Percentiles rank a stretch among this genome's conserved stretches.
phyloP scores from a whole-genome alignment of 441 rosid species.

The Theobroma grandiflorum region DNA sequence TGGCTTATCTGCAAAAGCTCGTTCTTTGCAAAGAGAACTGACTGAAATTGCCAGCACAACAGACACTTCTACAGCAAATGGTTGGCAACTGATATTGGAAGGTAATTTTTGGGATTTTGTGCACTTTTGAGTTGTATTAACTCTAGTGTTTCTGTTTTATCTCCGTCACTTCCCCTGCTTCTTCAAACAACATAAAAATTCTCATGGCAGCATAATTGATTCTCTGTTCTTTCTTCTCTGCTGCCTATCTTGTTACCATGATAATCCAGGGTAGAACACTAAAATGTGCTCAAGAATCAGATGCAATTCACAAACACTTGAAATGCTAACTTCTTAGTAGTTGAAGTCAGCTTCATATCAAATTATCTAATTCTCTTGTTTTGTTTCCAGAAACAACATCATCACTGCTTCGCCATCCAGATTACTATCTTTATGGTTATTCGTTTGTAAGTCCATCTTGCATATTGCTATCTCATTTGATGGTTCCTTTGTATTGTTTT shows the following conservation, averaged over 20 bases:
- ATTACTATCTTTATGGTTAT: constrained; percentile 19
- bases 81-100: constrained; percentile 13
- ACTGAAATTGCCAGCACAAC: constrained; percentile 16
- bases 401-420: constrained; percentile 9
- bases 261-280: background rate
- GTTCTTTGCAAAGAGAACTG: constrained; percentile 13
- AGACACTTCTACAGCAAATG: background rate
- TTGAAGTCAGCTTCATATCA: background rate
- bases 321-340: background rate
- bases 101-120: background rate
- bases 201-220: background rate
- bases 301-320: constrained; percentile 12
- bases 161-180: background rate
- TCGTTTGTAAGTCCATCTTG: constrained; percentile 21
- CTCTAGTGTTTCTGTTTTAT: background rate
- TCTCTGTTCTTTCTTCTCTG: background rate
- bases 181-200: background rate
- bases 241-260: background rate
- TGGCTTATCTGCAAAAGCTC: constrained; percentile 22
- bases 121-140: background rate
- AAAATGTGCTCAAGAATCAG: background rate
- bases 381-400: constrained; percentile 20
- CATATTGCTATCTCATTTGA: background rate
- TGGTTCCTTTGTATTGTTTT: background rate
- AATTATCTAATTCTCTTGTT: constrained; percentile 5